phyloP scores from a whole-genome alignment of 139 green algal species.

The Closterium sp. region DNA sequence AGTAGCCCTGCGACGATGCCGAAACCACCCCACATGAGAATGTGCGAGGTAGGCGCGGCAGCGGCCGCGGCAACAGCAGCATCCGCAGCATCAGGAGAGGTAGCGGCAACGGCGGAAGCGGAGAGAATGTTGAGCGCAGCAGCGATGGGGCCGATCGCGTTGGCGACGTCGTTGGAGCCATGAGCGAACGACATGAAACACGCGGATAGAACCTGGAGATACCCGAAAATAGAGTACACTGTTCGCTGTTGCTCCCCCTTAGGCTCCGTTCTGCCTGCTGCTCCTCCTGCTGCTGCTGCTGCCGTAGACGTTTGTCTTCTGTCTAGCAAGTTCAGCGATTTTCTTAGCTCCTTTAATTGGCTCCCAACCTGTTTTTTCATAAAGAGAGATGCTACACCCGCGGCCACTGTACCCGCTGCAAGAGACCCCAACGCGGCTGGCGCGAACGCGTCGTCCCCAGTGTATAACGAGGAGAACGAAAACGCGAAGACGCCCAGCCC shows the following conservation, averaged over 20 bases:
- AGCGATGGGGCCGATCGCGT: slow-evolving; percentile 63
- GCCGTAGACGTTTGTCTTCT: background rate
- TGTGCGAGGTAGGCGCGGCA: background rate
- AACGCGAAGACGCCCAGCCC: background rate
- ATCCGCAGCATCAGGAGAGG: background rate
- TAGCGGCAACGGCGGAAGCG: background rate
- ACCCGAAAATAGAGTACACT: slow-evolving; percentile 41
- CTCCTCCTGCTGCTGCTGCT: background rate
- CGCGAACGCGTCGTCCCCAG: background rate
- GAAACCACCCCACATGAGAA: slow-evolving; percentile 37
- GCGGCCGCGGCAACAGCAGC: background rate
- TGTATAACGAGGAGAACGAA: background rate
- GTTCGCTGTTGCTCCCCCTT: slow-evolving; percentile 12
- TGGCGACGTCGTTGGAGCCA: slow-evolving; percentile 57
- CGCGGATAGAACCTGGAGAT: slow-evolving; percentile 73
- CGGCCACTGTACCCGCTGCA: background rate
- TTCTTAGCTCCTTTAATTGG: background rate
- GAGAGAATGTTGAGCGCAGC: slow-evolving; percentile 39
- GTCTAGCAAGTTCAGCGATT: background rate
- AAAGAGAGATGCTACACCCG: background rate
- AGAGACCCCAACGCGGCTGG: background rate
- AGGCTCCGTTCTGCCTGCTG: background rate
- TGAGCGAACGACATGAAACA: slow-evolving; percentile 76
- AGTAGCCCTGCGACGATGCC: slow-evolving; percentile 44
- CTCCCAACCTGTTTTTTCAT: background rate